Conservation (phyloP, 768 basidiomycete species). For the Podaxis sp. region DNA sequence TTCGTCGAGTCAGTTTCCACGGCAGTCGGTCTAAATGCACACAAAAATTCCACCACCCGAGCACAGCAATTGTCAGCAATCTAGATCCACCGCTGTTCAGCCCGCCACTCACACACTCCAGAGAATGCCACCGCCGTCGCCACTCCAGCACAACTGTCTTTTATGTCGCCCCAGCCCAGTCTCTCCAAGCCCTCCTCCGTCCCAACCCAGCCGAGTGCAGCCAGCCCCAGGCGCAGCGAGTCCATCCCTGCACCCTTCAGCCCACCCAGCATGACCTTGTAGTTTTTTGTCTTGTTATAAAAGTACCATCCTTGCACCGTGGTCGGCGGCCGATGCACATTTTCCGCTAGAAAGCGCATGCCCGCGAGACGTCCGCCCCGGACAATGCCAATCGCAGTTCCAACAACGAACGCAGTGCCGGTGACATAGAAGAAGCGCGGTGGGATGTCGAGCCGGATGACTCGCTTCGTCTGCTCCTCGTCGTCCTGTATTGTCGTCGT, state of each 20-base stretch:
- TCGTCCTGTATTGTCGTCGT: slow-evolving; percentile 13
- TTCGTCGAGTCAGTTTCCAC: slow-evolving; percentile 46
- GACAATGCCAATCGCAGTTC: slow-evolving; percentile 69
- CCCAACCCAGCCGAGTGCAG: slow-evolving; percentile 43
- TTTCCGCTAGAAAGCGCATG: slow-evolving; percentile 87
- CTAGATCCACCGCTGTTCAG: background rate
- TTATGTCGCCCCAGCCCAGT: slow-evolving; percentile 39
- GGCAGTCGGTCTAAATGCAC: slow-evolving; percentile 55
- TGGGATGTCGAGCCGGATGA: slow-evolving; percentile 44
- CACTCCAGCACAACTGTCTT: slow-evolving; percentile 60
- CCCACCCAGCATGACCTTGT: slow-evolving; percentile 73
- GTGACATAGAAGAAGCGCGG: slow-evolving; percentile 64
- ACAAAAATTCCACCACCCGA: background rate
- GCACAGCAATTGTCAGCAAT: background rate
- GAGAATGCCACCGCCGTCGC: slow-evolving; percentile 64
- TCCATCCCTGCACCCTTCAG: slow-evolving; percentile 66
- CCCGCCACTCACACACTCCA: slow-evolving; percentile 43
- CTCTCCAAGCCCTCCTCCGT: slow-evolving; percentile 41
- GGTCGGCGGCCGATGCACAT: slow-evolving; percentile 82
- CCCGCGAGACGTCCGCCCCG: slow-evolving; percentile 71
- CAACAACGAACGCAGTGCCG: slow-evolving; percentile 56
- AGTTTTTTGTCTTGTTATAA: slow-evolving; percentile 96
- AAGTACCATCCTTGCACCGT: slow-evolving; percentile 94
- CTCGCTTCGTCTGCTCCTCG: slow-evolving; percentile 20
- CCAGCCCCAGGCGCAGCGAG: slow-evolving; percentile 44